A percentile compares a stretch with the other conserved stretches of the same genome.
Conservation (phyloP, 1,139 yeast species). For the Zhuliangozyma blackwelliae region DNA sequence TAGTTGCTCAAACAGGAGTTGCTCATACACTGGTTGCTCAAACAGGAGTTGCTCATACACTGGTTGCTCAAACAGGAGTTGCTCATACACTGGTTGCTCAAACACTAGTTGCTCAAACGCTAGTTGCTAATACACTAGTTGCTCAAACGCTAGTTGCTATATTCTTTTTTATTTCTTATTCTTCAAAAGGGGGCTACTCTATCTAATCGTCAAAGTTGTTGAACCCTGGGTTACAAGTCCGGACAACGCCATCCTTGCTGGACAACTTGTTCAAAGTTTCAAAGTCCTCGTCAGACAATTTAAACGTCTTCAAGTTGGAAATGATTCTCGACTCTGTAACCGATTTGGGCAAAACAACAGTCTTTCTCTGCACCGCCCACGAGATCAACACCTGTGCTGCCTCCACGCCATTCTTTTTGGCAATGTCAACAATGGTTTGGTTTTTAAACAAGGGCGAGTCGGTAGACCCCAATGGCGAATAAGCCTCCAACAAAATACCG, state of each 20-base stretch:
- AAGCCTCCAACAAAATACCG: constrained; percentile 49
- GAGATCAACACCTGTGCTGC: constrained; percentile 48
- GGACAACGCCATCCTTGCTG: constrained; percentile 24
- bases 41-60: no score
- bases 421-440: constrained; percentile 35
- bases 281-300: constrained; percentile 30
- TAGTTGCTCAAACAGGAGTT: no score
- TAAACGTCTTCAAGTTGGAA: constrained; percentile 29
- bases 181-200: no score
- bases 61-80: no score
- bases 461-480: constrained; percentile 56
- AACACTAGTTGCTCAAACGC: no score
- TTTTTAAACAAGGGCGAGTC: constrained; percentile 51
- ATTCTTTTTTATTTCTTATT: no score
- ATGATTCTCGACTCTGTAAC: constrained; percentile 32
- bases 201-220: constrained; percentile 12
- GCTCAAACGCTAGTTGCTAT: no score
- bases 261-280: constrained; percentile 28
- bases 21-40: no score
- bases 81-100: no score
- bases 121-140: no score
- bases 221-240: constrained; percentile 28
- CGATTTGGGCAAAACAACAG: constrained; percentile 55
- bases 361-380: constrained; percentile 51
- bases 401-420: constrained; percentile 39